Conservation (phyloP, 2,329 filamentous ascomycete genomes). For the Microdochium nivale region DNA sequence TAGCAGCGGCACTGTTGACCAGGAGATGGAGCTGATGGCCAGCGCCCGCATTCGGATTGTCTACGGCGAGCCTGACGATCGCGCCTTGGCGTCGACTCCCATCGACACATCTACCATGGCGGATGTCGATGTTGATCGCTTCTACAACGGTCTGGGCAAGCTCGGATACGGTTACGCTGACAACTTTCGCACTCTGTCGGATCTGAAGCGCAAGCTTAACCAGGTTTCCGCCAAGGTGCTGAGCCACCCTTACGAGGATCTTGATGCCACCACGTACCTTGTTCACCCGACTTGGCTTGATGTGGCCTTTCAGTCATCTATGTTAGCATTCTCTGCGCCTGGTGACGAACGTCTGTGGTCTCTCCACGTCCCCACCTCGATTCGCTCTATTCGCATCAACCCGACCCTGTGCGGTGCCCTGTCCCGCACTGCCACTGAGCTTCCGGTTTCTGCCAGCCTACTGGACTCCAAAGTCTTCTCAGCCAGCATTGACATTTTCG, state of each 20-base stretch:
- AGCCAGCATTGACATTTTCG: neutral
- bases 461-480: neutral
- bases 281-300: constrained; percentile 26
- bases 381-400: constrained; percentile 7
- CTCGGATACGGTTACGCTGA: constrained; percentile 9
- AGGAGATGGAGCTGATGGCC: constrained; percentile 9
- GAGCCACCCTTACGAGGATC: neutral
- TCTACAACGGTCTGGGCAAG: constrained; percentile 7
- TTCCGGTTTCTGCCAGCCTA: neutral
- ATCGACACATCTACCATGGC: constrained; percentile 8
- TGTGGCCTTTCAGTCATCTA: constrained; percentile 22
- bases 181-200: constrained; percentile 5
- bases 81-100: constrained; percentile 6
- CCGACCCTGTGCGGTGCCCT: neutral
- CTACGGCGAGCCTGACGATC: constrained; percentile 8
- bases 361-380: constrained; percentile 19
- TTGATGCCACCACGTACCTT: constrained; percentile 5
- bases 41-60: constrained; percentile 10
- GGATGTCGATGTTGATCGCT: constrained; percentile 10
- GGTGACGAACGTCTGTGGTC: constrained; percentile 22
- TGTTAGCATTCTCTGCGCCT: constrained; percentile 22
- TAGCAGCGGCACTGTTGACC: constrained; percentile 3
- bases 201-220: constrained; percentile 6
- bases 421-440: neutral
- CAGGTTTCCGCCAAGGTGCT: neutral